Evolutionary conservation across 495 filamentous ascomycete genomes (phyloP).

Genomic region (Penicillium macrosclerotiorum): DNA sequence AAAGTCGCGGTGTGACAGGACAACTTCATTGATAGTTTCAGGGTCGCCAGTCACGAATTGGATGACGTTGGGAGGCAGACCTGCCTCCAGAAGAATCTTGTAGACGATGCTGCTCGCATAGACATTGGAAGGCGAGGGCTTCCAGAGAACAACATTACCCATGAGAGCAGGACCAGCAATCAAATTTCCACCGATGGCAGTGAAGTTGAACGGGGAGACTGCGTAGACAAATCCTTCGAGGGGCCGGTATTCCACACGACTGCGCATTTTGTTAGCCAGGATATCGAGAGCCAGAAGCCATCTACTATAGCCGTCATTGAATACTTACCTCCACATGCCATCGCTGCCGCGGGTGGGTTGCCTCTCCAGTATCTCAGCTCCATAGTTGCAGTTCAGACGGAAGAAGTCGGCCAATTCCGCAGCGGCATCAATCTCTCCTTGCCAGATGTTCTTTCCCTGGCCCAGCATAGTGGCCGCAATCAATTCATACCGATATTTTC

Average conservation of each 20-base stretch:
- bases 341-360: slow-evolving; percentile 59
- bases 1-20: slow-evolving; percentile 67
- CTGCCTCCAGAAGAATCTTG: slow-evolving; percentile 84
- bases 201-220: slow-evolving; percentile 87
- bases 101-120: slow-evolving; percentile 73
- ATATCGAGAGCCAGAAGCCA: not conserved
- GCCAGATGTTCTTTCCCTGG: slow-evolving; percentile 97
- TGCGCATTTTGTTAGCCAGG: slow-evolving; percentile 6
- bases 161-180: slow-evolving; percentile 70
- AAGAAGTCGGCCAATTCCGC: slow-evolving; percentile 91
- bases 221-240: slow-evolving; percentile 88
- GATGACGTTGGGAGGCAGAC: slow-evolving; percentile 74
- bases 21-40: slow-evolving; percentile 65
- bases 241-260: slow-evolving; percentile 74
- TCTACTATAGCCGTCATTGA: not conserved
- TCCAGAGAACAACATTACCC: slow-evolving; percentile 89
- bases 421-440: slow-evolving; percentile 93
- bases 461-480: slow-evolving; percentile 94
- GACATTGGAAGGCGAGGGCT: slow-evolving; percentile 76
- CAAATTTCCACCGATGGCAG: slow-evolving; percentile 78
- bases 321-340: slow-evolving; percentile 66
- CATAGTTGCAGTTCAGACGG: slow-evolving; percentile 75
- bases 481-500: slow-evolving; percentile 89
- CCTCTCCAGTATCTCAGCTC: slow-evolving; percentile 70
- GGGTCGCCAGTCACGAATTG: slow-evolving; percentile 83